Conservation (phyloP, 495 filamentous ascomycete genomes). For the Eremomyces bilateralis region DNA sequence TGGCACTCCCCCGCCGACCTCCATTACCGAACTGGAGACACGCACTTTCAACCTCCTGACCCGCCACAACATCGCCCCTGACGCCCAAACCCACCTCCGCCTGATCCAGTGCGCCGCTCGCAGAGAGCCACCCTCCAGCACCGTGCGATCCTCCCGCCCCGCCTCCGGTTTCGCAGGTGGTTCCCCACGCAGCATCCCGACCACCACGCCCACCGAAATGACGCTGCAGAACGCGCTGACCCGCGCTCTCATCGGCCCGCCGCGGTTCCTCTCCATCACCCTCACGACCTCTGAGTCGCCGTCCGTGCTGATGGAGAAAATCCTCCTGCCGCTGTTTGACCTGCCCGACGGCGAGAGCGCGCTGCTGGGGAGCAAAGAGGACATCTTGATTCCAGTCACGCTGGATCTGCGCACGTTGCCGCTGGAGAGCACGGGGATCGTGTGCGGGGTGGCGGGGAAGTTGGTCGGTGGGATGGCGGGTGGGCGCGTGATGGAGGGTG, state of each 20-base stretch:
- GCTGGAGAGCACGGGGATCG: constrained; percentile 78
- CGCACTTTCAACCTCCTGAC: constrained; percentile 62
- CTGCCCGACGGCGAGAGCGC: constrained; percentile 22
- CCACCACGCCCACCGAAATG: constrained; percentile 19
- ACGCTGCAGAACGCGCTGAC: constrained; percentile 45
- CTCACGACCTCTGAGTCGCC: constrained; percentile 69
- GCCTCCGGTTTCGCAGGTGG: constrained; percentile 10
- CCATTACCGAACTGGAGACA: constrained; percentile 52
- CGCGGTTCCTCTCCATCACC: constrained; percentile 63
- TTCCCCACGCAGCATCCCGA: constrained; percentile 10
- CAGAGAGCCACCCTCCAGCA: constrained; percentile 18
- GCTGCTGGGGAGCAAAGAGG: constrained; percentile 60
- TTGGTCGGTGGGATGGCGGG: constrained; percentile 34
- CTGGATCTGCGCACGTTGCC: constrained; percentile 66
- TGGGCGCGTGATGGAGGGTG: constrained; percentile 9
- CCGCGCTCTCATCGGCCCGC: constrained; percentile 46
- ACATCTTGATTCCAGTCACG: constrained; percentile 69
- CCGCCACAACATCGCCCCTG: constrained; percentile 49
- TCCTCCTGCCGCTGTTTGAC: constrained; percentile 35
- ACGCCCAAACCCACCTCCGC: constrained; percentile 40
- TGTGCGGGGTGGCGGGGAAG: constrained; percentile 71
- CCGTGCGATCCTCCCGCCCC: constrained; percentile 9
- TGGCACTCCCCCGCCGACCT: constrained; percentile 55
- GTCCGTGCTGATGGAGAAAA: constrained; percentile 59
- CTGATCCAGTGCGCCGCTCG: constrained; percentile 72